Base-by-base conservation (phyloP, 345 rosid genomes). In the Citrus medica region DNA sequence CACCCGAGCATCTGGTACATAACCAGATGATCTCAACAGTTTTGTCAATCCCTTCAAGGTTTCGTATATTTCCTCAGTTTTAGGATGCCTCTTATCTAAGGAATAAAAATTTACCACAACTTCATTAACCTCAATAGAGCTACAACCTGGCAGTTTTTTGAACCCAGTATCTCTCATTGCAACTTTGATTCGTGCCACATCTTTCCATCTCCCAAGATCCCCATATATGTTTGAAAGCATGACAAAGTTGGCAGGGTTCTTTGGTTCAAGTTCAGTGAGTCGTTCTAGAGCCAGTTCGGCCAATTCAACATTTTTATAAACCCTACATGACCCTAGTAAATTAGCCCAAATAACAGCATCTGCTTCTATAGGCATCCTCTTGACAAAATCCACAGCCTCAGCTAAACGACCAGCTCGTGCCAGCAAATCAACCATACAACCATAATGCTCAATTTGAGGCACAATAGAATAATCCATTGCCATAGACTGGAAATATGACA, bases 341-440 rank as follows among this genome's bases (percentile, higher is more conserved):
- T 93, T 79, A 27, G 92, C 88, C 98, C 98, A 93, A 78, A 95
- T 92, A 78, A 95, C 87, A 70, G 92, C 90, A 87, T 93, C 94
- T 1, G 98, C 90, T 84, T 91, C 77, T 62, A 79, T 82, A 0
- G 94, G 93, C 98, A 93, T 92, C 79, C 73, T 84, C 42, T 53
- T 79, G 42, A 93, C 82, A 83, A 92, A 90, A 76, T 93, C 92
- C 79, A 92, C 81, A 78, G 98, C 98, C 81, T 89, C 88, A 59
- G 66, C 79, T 75, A 95, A 77, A 65, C 85, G 90, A 77, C 98
- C 97, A 70, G 97, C 93, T 51, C 94, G 85, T 3, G 88, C 90
- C 58, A 95, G 91, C 79, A 92, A 81, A 87, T 93, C 96, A 81
- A 91, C 94, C 78, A 95, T 81, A 79, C 98, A 95, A 7, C 98